Percentiles rank a stretch among this genome's conserved stretches.
These are phyloP conservation scores for Persicaria tinctoria DNA, from an alignment of 148 eudicot genomes.

Conservation along the genomic window DNA sequence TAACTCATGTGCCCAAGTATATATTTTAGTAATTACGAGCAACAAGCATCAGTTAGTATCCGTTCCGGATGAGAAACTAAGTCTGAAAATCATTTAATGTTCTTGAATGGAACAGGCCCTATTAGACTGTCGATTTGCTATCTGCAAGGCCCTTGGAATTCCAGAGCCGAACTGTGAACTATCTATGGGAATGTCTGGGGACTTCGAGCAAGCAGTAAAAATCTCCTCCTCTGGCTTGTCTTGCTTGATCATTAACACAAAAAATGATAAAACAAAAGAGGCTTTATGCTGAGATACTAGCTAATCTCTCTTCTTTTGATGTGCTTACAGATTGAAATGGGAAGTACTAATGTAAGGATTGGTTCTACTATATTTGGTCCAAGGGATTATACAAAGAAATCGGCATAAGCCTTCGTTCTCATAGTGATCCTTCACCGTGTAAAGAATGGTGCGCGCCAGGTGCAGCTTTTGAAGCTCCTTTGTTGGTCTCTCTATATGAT, in stretches of 20 bases:
- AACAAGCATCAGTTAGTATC: no score
- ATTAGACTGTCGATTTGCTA: conserved; percentile 53
- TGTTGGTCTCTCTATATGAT: no score
- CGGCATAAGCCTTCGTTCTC: neutral
- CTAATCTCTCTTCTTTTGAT: neutral
- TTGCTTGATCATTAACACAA: neutral
- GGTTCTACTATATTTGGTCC: conserved; percentile 97
- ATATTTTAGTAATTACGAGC: no score
- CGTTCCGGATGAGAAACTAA: neutral
- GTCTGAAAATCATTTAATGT: neutral
- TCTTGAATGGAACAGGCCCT: conserved; percentile 42
- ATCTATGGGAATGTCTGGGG: conserved; percentile 99
- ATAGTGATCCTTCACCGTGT: neutral
- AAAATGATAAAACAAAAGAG: neutral
- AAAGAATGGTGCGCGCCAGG: neutral
- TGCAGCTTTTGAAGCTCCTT: no score
- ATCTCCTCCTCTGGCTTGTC: neutral
- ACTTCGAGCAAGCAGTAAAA: conserved; percentile 91
- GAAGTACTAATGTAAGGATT: conserved; percentile 86
- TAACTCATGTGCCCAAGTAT: neutral
- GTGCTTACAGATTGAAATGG: conserved; percentile 77
- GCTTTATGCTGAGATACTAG: neutral
- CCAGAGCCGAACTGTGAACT: conserved; percentile 63
- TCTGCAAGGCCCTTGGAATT: conserved; percentile 76
- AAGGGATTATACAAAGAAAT: conserved; percentile 71